phyloP scores from a whole-genome alignment of 495 filamentous ascomycete genomes.

The Evernia prunastri region DNA sequence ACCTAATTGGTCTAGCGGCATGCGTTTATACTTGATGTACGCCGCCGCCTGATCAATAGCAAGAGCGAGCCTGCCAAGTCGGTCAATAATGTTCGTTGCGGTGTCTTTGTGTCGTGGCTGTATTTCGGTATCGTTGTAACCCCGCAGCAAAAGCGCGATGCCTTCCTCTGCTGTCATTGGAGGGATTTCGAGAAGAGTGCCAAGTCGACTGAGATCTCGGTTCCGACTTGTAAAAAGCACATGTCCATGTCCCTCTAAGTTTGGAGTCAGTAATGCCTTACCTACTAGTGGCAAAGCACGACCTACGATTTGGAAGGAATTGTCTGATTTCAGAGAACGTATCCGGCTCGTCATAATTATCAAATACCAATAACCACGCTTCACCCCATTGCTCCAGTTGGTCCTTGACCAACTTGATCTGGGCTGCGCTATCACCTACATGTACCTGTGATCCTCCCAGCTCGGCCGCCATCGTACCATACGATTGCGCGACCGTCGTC shows the following conservation, averaged over 20 bases:
- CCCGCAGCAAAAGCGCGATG: background rate
- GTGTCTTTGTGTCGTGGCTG: background rate
- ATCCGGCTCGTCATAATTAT: background rate
- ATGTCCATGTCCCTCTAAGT: background rate
- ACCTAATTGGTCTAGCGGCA: background rate
- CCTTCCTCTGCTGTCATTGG: background rate
- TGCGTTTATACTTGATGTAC: background rate
- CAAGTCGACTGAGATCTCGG: background rate
- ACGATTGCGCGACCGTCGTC: background rate
- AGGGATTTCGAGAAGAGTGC: background rate
- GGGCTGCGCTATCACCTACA: background rate
- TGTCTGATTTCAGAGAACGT: background rate
- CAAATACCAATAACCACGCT: background rate
- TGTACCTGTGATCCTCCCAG: background rate
- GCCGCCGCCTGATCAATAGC: conserved; percentile 7
- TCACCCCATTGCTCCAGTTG: background rate
- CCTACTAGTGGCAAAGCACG: background rate
- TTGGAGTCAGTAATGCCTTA: background rate
- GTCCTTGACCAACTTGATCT: background rate
- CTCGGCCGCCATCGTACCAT: background rate
- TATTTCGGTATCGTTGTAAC: background rate
- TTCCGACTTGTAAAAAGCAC: background rate
- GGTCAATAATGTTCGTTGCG: background rate
- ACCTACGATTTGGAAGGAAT: background rate
- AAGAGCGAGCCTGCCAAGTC: background rate